Evolutionary conservation across 352 stramenopile species (phyloP).

Genomic region (Phytophthora pini): DNA sequence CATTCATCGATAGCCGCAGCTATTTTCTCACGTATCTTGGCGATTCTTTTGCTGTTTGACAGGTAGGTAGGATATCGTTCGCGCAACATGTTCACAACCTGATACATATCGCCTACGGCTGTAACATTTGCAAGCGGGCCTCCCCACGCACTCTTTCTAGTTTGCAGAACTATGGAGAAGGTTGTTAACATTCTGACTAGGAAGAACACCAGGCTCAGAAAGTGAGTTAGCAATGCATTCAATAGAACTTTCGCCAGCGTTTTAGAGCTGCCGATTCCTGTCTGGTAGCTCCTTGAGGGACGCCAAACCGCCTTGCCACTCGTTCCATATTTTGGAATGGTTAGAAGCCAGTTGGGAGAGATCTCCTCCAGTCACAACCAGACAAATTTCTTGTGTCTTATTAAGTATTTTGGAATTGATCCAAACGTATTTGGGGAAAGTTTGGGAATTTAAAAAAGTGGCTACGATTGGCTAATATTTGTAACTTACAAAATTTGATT

Average conservation of each 20-base stretch:
- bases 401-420: no score
- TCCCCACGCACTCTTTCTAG: neutral
- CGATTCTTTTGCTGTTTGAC: constrained; percentile 7
- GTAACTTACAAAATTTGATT: no score
- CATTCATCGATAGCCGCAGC: neutral
- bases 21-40: constrained; percentile 10
- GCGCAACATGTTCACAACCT: constrained; percentile 4
- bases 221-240: neutral
- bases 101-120: constrained; percentile 1
- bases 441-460: no score
- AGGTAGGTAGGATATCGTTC: neutral
- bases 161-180: neutral
- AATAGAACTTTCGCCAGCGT: neutral
- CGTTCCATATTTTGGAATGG: neutral
- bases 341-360: no score
- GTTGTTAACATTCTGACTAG: neutral
- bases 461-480: no score
- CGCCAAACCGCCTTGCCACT: neutral
- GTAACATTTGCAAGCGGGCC: neutral
- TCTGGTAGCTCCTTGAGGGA: neutral
- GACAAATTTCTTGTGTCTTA: no score
- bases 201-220: neutral
- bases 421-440: no score
- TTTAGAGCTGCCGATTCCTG: neutral
- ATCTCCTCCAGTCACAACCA: no score